A percentile compares a stretch with the other conserved stretches of the same genome.
Evolutionary conservation across 306 rosid genomes (phyloP).

Genomic region (Ormosia emarginata): DNA sequence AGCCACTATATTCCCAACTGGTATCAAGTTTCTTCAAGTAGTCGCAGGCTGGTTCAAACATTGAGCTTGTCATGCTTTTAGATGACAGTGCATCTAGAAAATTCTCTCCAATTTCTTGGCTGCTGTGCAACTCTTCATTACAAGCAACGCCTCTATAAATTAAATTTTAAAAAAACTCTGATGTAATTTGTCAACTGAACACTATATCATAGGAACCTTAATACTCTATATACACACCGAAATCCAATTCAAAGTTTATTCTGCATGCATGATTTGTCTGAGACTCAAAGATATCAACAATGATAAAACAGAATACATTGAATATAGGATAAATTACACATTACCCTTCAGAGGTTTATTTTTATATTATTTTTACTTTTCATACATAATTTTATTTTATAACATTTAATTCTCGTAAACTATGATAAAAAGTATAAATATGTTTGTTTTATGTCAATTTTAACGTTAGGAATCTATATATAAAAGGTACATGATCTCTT

Average conservation of each 20-base stretch:
- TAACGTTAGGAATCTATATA: too few species aligned
- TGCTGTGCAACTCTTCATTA: constrained; percentile 44
- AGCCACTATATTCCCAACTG: constrained; percentile 53
- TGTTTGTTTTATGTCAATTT: too few species aligned
- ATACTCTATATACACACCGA: not conserved
- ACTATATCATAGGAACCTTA: not conserved
- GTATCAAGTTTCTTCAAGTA: constrained; percentile 78
- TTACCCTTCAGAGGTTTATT: too few species aligned
- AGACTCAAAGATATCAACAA: not conserved
- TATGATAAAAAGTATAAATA: too few species aligned
- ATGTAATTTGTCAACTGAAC: not conserved
- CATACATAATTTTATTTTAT: too few species aligned
- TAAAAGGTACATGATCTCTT: too few species aligned
- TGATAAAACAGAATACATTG: not conserved
- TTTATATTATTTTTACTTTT: too few species aligned
- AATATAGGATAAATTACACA: not conserved
- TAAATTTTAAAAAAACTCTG: not conserved
- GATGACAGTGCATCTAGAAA: constrained; percentile 63
- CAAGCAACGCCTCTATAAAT: constrained; percentile 56
- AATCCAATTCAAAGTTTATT: not conserved
- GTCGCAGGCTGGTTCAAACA: constrained; percentile 72
- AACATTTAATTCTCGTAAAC: too few species aligned
- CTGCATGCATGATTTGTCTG: not conserved
- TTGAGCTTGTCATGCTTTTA: constrained; percentile 41
- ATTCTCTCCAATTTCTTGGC: constrained; percentile 61